phyloP scores from a whole-genome alignment of 495 filamentous ascomycete species.

The Penicillium paradoxum region DNA sequence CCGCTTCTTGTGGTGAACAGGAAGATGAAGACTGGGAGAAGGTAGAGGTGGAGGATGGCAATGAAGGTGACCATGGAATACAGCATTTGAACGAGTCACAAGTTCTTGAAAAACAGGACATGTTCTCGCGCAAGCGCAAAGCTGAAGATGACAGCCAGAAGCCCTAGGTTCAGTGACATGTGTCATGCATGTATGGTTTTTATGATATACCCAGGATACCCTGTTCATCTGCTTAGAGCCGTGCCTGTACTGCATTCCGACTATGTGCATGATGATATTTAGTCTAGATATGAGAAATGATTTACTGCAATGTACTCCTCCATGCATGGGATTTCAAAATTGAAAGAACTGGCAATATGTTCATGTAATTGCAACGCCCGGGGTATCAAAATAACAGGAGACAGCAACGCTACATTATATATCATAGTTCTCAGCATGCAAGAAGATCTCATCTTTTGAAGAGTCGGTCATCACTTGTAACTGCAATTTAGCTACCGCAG shows the following conservation, averaged over 20 bases:
- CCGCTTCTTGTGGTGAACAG: neutral
- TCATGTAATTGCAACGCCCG: neutral
- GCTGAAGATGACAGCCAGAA: slow-evolving; percentile 25
- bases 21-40: slow-evolving; percentile 46
- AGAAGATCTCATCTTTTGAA: slow-evolving; percentile 80
- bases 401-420: slow-evolving; percentile 42
- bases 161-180: slow-evolving; percentile 12
- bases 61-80: slow-evolving; percentile 36
- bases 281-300: neutral
- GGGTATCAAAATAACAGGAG: slow-evolving; percentile 20
- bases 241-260: slow-evolving; percentile 6
- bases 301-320: neutral
- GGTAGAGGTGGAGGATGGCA: slow-evolving; percentile 38
- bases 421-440: slow-evolving; percentile 95
- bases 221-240: slow-evolving; percentile 8
- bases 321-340: neutral
- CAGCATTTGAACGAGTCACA: slow-evolving; percentile 29
- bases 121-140: slow-evolving; percentile 35
- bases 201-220: slow-evolving; percentile 13
- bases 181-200: slow-evolving; percentile 1
- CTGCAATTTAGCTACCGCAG: slow-evolving; percentile 78
- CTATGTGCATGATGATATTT: neutral
- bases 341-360: neutral
- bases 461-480: slow-evolving; percentile 71
- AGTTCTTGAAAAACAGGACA: slow-evolving; percentile 25